Percentiles rank a stretch among this genome's conserved stretches.
These are phyloP conservation scores for Graphilbum fragrans DNA, from an alignment of 2,329 filamentous ascomycete genomes.

Conservation along the genomic window DNA sequence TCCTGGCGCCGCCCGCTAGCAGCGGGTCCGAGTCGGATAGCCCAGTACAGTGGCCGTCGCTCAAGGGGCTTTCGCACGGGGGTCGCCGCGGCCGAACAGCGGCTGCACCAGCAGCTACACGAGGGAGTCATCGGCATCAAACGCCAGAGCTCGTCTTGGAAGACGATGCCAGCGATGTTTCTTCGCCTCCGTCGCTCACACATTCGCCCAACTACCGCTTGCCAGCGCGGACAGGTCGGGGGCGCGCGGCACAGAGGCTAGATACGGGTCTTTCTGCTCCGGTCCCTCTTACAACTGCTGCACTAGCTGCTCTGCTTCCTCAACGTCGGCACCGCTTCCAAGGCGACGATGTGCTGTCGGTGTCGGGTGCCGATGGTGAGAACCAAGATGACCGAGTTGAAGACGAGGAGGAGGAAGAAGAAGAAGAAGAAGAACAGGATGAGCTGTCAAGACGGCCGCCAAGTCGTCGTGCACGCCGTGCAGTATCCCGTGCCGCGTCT, in stretches of 20 bases:
- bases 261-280: neutral
- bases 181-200: conserved; percentile 53
- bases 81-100: conserved; percentile 18
- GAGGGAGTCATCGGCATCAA: neutral
- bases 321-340: conserved; percentile 30
- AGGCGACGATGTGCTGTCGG: neutral
- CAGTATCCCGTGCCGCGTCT: neutral
- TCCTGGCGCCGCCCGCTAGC: conserved; percentile 43
- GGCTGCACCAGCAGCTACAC: neutral
- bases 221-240: neutral
- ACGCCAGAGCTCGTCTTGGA: conserved; percentile 14
- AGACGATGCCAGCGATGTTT: conserved; percentile 39
- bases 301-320: conserved; percentile 40
- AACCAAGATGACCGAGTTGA: conserved; percentile 22
- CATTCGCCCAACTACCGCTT: conserved; percentile 47
- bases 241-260: conserved; percentile 18
- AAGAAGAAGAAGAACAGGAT: conserved; percentile 33
- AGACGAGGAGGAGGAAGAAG: too few relatives aligned
- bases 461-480: conserved; percentile 17
- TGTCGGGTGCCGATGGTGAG: neutral
- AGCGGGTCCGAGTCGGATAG: conserved; percentile 32
- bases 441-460: conserved; percentile 36
- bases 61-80: conserved; percentile 35
- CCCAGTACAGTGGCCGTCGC: conserved; percentile 38
- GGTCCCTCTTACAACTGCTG: conserved; percentile 37